Base-by-base conservation (phyloP, 2,329 filamentous ascomycete genomes). In the Cercospora berteroae region DNA sequence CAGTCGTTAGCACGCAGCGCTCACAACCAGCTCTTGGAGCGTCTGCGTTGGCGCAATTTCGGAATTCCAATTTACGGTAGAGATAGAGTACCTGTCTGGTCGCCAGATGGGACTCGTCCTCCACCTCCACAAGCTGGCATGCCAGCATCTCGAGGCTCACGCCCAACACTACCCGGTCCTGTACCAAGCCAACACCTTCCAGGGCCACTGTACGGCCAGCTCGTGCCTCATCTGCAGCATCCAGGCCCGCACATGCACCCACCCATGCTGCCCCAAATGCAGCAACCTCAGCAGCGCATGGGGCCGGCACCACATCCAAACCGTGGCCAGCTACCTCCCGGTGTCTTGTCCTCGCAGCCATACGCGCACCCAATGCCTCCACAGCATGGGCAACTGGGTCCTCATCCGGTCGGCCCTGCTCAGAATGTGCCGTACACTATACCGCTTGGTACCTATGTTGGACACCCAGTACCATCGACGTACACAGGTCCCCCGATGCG, bases 21-120 rank as follows among this genome's bases (percentile, higher is more conserved):
- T 9, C 72, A 72, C 60, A 50, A 63, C 36, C 66, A 66, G 27
- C 55, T 76, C 44, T 59, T 72, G 16, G 74, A 77, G 71, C 74
- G 76, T 12, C 59, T 60, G 9, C 67, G 70, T 12, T 75, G 70
- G 70, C 72, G 76, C 5, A 60, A 60, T 2, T 60, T 72, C 33
- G 74, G 75, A 6, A 71, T 74, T 16, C 68, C 61, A 20, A 74
- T 77, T 60, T 77, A 74, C 61, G 70, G 68, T 7, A 66, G 64
- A 20, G 67, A 70, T 36, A 63, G 69, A 25, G 44, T 64, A 6
- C 62, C 64, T 29, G 63, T 63, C n/a, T 50, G 44, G 52, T 31
- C 55, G 18, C 60, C 65, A 29, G 63, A 52, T 27, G 52, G 25
- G 12, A 5, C 18, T 36, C 18, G 16, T 18, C 18, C 29, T 27